Evolutionary conservation across 2,329 filamentous ascomycete genomes (phyloP), one percentile per base, ranked within the genome.

Genomic region (Paecilomyces sp.): DNA sequence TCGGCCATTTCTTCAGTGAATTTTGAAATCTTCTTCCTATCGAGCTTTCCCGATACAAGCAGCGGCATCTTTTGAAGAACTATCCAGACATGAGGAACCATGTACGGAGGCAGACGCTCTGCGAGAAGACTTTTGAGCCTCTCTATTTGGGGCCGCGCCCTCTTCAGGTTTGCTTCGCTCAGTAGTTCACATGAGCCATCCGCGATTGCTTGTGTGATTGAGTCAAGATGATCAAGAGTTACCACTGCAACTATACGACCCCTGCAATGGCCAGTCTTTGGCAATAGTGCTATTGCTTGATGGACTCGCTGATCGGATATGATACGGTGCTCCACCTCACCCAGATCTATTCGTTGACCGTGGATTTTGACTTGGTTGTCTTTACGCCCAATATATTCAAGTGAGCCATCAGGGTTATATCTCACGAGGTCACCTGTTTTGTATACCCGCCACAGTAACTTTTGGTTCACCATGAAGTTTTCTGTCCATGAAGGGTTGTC

Each of bases 361-460:
- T 81, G 77, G 12, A 89, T 72, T 69, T 90, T 89, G 61, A 88
- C 83, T 68, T 87, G 86, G 52, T 82, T 81, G 63, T 89, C 87
- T 65, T 85, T 87, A 52, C 88, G 81, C 5, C 85, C 85, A 25
- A 86, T 65, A 57, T 70, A 72, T 41, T 70, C 64, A 6, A 74
- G 58, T 3, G 70, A 71, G 0, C 74, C 74, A 61, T 76, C 68
- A 1, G 68, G 56, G 53, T 69, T 70, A 57, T 73, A 73, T 30
- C 66, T 65, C 50, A 67, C 70, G 4, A 73, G 66, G 60, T 73
- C 71, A 3, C 71, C 71, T 22, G 70, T 73, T 41, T 66, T 64
- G 61, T 73, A 72, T 24, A 71, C 66, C 53, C 68, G 54, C 1
- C 63, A 60, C 2, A 64, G 60, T 1, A 59, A 60, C 1, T 59